phyloP scores from a whole-genome alignment of 352 stramenopile genomes.

The Peronospora farinosa region DNA sequence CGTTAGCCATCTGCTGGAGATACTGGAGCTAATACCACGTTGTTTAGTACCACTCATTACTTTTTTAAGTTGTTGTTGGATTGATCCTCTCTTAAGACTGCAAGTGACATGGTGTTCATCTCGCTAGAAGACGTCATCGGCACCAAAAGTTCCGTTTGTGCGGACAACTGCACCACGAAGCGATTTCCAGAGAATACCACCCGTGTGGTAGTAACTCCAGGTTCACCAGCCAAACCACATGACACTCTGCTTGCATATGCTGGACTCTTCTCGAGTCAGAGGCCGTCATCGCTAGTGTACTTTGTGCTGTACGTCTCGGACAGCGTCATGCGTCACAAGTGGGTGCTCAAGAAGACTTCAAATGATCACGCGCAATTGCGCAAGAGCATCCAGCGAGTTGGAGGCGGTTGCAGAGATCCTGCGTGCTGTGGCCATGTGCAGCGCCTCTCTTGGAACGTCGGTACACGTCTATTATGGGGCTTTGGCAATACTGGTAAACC shows the following conservation, averaged over 20 bases:
- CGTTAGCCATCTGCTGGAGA: slow-evolving; percentile 5
- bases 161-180: slow-evolving; percentile 11
- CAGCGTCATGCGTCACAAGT: slow-evolving; percentile 54
- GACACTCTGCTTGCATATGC: slow-evolving; percentile 11
- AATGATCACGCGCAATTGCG: slow-evolving; percentile 43
- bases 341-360: slow-evolving; percentile 55
- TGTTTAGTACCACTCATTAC: slow-evolving; percentile 8
- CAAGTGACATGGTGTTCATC: slow-evolving; percentile 63
- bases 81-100: slow-evolving; percentile 4
- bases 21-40: slow-evolving; percentile 8
- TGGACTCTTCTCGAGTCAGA: slow-evolving; percentile 20
- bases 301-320: slow-evolving; percentile 80
- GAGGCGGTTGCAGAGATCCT: slow-evolving; percentile 35
- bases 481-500: slow-evolving; percentile 29
- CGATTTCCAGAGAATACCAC: slow-evolving; percentile 20
- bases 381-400: slow-evolving; percentile 27
- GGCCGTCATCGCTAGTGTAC: slow-evolving; percentile 14
- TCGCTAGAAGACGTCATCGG: slow-evolving; percentile 61
- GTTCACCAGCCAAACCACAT: slow-evolving; percentile 48
- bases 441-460: slow-evolving; percentile 25
- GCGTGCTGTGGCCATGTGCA: slow-evolving; percentile 58
- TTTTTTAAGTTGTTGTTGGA: neutral
- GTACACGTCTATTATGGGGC: slow-evolving; percentile 16
- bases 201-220: slow-evolving; percentile 62
- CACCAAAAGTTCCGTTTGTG: slow-evolving; percentile 6